Evolutionary conservation across 202 grass and related monocot species (phyloP).

Genomic region (Schoenoplectus triqueter): DNA sequence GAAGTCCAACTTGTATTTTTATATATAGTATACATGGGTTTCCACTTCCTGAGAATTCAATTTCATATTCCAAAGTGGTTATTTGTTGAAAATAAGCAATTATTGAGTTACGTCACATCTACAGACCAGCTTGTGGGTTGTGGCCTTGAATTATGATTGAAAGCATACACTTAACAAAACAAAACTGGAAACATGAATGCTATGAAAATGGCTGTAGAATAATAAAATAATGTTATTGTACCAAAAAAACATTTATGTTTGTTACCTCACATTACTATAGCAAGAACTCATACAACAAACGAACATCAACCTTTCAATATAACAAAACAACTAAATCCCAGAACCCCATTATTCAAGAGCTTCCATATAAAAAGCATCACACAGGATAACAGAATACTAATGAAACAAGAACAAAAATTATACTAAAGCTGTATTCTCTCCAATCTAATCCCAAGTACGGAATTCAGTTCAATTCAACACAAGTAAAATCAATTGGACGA

Average conservation of each 20-base stretch:
- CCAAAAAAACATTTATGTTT: constrained; percentile 12
- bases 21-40: not conserved
- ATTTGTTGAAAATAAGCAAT: not conserved
- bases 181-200: not conserved
- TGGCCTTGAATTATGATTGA: too few relatives aligned
- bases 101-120: not conserved
- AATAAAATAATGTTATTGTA: constrained; percentile 14
- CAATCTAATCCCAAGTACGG: constrained; percentile 14
- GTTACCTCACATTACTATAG: constrained; percentile 10
- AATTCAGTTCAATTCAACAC: constrained; percentile 2
- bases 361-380: constrained; percentile 19
- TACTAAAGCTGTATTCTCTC: constrained; percentile 12
- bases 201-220: not conserved
- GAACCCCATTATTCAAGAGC: constrained; percentile 26
- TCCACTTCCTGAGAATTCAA: not conserved
- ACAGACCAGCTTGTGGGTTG: not conserved
- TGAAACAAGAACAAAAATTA: constrained; percentile 23
- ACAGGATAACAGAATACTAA: constrained; percentile 5
- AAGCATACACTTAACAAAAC: not conserved
- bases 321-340: constrained; percentile 17
- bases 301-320: constrained; percentile 28
- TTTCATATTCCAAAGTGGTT: not conserved
- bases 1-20: not conserved
- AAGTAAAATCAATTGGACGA: too few relatives aligned
- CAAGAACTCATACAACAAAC: constrained; percentile 32